Evolutionary conservation across 371 early-diverging fungal species (phyloP).

Genomic region (Mortierella sp.): DNA sequence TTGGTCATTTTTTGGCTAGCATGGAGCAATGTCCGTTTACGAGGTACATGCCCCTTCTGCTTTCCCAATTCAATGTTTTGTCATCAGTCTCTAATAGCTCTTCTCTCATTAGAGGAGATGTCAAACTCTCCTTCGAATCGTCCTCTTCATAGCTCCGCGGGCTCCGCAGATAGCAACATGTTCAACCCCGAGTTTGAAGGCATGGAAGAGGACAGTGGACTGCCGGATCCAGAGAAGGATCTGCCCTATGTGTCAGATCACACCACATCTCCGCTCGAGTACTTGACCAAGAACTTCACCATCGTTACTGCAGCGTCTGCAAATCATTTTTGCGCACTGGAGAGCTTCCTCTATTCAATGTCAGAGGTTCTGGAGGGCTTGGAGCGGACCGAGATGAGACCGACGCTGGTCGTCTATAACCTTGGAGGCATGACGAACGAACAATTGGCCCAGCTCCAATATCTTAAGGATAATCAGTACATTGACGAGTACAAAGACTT

Average conservation of each 20-base stretch:
- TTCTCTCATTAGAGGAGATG: not conserved
- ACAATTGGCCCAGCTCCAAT: conserved; percentile 47
- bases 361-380: conserved; percentile 54
- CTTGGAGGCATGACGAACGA: conserved; percentile 55
- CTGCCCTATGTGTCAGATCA: conserved; percentile 32
- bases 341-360: conserved; percentile 67
- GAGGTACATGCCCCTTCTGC: too few species aligned
- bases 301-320: conserved; percentile 72
- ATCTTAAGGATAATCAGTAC: conserved; percentile 48
- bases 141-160: not conserved
- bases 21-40: conserved; percentile 26
- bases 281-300: conserved; percentile 54
- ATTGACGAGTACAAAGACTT: conserved; percentile 65
- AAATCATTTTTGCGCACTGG: conserved; percentile 72
- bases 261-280: conserved; percentile 37
- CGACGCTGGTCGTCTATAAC: conserved; percentile 62
- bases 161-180: too few species aligned
- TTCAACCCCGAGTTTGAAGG: conserved; percentile 4
- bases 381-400: conserved; percentile 42
- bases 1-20: conserved; percentile 33
- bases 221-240: conserved; percentile 38
- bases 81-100: not conserved
- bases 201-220: conserved; percentile 5
- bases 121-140: not conserved
- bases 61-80: too few species aligned